Evolutionary conservation across 2,329 filamentous ascomycete genomes (phyloP).

Genomic region (Xylariaceae sp.): DNA sequence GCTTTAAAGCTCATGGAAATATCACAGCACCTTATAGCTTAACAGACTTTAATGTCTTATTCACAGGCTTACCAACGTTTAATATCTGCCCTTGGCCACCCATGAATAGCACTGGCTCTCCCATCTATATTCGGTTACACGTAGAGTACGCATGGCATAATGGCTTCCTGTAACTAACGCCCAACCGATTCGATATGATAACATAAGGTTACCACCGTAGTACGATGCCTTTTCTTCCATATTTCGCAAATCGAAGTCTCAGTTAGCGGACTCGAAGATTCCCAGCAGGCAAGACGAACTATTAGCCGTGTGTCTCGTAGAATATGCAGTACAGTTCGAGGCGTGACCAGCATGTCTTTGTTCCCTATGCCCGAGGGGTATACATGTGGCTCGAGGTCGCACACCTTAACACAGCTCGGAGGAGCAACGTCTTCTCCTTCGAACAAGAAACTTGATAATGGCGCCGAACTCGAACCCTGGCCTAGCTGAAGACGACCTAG

Average conservation of each 20-base stretch:
- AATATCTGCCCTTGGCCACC: too few species aligned
- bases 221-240: neutral
- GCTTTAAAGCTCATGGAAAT: too few species aligned
- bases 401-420: neutral
- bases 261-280: neutral
- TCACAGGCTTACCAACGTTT: too few species aligned
- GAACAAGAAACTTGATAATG: conserved; percentile 23
- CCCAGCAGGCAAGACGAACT: neutral
- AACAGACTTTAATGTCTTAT: too few species aligned
- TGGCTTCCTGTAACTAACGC: neutral
- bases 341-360: conserved; percentile 3
- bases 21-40: too few species aligned
- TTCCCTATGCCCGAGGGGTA: neutral
- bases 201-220: neutral
- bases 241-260: neutral
- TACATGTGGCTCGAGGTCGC: conserved; percentile 4
- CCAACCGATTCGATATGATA: too few species aligned
- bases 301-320: conserved; percentile 3
- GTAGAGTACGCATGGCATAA: too few species aligned
- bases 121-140: too few species aligned
- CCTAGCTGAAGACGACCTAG: conserved; percentile 18
- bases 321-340: conserved; percentile 14
- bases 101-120: too few species aligned
- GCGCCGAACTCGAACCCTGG: conserved; percentile 14
- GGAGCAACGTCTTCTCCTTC: neutral